Percentiles rank a stretch among this genome's conserved stretches.
These are phyloP conservation scores for Podospora fimiseda DNA, from an alignment of 495 filamentous ascomycete species.

Conservation along the genomic window DNA sequence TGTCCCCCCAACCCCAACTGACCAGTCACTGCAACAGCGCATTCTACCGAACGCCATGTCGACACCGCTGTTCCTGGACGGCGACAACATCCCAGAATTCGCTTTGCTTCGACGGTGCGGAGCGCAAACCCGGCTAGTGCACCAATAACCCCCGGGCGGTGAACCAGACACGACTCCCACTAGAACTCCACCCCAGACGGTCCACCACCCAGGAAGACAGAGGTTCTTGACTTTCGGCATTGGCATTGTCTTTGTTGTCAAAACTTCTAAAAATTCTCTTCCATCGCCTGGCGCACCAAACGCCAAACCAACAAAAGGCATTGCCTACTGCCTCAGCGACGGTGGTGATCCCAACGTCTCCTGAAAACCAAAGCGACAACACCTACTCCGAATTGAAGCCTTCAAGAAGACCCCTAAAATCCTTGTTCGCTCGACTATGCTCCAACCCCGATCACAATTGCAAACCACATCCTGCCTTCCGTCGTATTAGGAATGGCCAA, in stretches of 20 bases:
- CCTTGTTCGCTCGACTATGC: slow-evolving; percentile 15
- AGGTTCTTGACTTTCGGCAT: not conserved
- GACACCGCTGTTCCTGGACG: not conserved
- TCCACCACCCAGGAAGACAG: not conserved
- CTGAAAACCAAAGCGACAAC: no score
- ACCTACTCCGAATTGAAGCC: no score
- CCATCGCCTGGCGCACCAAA: not conserved
- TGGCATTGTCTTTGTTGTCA: not conserved
- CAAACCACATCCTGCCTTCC: slow-evolving; percentile 7
- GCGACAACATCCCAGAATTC: not conserved
- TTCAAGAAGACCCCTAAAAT: no score
- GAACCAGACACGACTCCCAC: not conserved
- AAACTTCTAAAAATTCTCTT: not conserved
- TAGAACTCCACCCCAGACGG: not conserved
- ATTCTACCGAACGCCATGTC: not conserved
- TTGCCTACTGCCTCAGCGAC: not conserved
- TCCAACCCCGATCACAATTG: slow-evolving; percentile 1
- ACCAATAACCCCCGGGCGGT: slow-evolving; percentile 1
- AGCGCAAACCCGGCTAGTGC: slow-evolving; percentile 6
- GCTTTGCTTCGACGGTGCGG: not conserved
- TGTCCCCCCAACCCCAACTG: no score
- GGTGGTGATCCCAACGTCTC: not conserved
- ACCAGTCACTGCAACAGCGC: no score
- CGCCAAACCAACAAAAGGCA: not conserved
- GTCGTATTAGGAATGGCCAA: slow-evolving; percentile 22